Base-by-base conservation (phyloP, 2,329 filamentous ascomycete genomes). In the Dactylellina parvicollis region DNA sequence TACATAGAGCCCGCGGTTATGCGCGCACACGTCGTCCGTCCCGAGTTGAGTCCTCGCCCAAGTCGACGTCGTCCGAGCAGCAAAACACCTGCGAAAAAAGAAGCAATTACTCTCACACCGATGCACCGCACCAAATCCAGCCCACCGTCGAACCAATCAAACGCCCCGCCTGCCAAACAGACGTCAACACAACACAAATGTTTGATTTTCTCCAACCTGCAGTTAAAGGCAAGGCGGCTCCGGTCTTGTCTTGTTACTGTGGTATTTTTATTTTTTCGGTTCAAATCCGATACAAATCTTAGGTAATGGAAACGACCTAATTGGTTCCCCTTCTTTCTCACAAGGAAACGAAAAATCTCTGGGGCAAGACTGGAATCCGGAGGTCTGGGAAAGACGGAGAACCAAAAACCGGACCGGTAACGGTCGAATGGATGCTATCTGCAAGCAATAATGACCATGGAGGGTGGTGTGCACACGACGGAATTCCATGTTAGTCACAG, bases 181-280 rank as follows among this genome's bases (percentile, higher is more conserved):
- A 73, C 69, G 69, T 73, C 69, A 65, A 60, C 69, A 56, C 69
- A 73, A 73, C 60, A 73, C 69, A 36, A 28, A 34, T 42, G 65
- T 70, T 70, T 70, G 65, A 70, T 49, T 30, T 40, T 60, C 42
- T 40, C 26, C 55, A 61, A 55, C 49, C 40, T 49, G 66, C 66
- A 55, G 56, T 62, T 56, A 55, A 57, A 34, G 57, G 66, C 50
- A 57, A 52, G 18, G 20, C 28, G 44, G 42, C 20, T 26, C 34
- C 44, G 10, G 16, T 32, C 57, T 65, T 12, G n/a, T 38, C 34
- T 38, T n/a, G n/a, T n/a, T n/a, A n/a, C n/a, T 47, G 38, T 42
- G 38, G 38, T 42, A 42, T 42, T 49, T 49, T 3, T 7, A 32
- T 30, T 20, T 5, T 16, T 46, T 42, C 30, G 18, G 49, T 54